A percentile compares a stretch with the other conserved stretches of the same genome.
Conservation (phyloP, 768 basidiomycete species). For the Solioccasus polychromus region DNA sequence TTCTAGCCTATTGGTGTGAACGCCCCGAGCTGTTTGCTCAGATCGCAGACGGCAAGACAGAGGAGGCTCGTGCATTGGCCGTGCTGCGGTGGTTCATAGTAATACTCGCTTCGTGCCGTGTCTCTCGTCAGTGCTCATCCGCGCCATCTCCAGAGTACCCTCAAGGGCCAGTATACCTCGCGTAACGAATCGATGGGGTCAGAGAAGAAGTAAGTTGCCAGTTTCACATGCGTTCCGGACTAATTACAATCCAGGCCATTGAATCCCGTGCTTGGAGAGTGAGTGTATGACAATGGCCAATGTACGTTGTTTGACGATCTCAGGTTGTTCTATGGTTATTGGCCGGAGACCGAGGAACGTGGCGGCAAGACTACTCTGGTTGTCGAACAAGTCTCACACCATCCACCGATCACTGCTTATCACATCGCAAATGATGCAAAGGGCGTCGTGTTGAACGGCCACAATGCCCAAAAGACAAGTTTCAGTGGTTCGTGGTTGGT, state of each 20-base stretch:
- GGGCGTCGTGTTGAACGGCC: slow-evolving; percentile 75
- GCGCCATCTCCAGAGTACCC: slow-evolving; percentile 58
- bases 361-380: slow-evolving; percentile 81
- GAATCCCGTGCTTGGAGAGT: slow-evolving; percentile 95
- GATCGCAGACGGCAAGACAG: slow-evolving; percentile 73
- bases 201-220: slow-evolving; percentile 84
- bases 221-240: slow-evolving; percentile 1
- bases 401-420: slow-evolving; percentile 87
- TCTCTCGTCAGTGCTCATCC: slow-evolving; percentile 2
- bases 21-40: slow-evolving; percentile 85
- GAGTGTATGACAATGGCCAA: slow-evolving; percentile 30
- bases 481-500: slow-evolving; percentile 61
- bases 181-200: slow-evolving; percentile 94
- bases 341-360: slow-evolving; percentile 66
- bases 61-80: slow-evolving; percentile 70
- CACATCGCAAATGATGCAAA: slow-evolving; percentile 79
- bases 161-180: slow-evolving; percentile 94
- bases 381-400: slow-evolving; percentile 97
- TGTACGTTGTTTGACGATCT: slow-evolving; percentile 1
- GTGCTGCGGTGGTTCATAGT: slow-evolving; percentile 97
- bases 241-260: slow-evolving; percentile 59
- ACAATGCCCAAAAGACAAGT: slow-evolving; percentile 93
- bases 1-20: slow-evolving; percentile 93
- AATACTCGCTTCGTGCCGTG: slow-evolving; percentile 1
- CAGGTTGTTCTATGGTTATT: slow-evolving; percentile 84